Conservation (phyloP, 495 filamentous ascomycete genomes). For the Hypoxylon cercidicola region DNA sequence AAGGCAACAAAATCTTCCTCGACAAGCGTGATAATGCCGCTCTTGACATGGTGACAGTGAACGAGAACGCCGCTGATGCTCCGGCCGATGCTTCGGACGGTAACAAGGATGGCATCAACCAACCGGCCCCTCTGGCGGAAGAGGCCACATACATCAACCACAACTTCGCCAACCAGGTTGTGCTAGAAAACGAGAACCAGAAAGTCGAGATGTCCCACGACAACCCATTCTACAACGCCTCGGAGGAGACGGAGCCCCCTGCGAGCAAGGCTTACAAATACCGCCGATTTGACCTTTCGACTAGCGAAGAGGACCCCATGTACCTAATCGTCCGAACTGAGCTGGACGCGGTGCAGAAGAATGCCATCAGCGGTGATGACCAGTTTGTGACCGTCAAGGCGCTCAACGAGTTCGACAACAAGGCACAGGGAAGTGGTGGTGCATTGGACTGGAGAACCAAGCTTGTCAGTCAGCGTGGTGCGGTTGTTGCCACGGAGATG, state of each 20-base stretch:
- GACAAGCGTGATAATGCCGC: constrained; percentile 95
- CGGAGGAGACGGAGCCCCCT: constrained; percentile 90
- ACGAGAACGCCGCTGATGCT: constrained; percentile 98
- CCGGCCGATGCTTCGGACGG: constrained; percentile 90
- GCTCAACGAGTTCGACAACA: constrained; percentile 98
- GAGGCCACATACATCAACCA: constrained; percentile 99
- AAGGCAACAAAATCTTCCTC: constrained; percentile 95
- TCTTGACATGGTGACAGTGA: constrained; percentile 97
- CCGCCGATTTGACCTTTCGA: constrained; percentile 91
- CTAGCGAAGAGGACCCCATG: constrained; percentile 91
- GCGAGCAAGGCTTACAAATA: constrained; percentile 98
- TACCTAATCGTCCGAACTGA: constrained; percentile 96
- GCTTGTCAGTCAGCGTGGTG: constrained; percentile 90
- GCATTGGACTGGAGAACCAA: constrained; percentile 97
- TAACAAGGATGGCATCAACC: constrained; percentile 95
- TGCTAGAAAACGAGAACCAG: constrained; percentile 77
- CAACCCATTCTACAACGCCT: constrained; percentile 97
- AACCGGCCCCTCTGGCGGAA: constrained; percentile 86
- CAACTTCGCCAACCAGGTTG: constrained; percentile 95
- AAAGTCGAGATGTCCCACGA: constrained; percentile 86
- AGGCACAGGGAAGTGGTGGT: constrained; percentile 92
- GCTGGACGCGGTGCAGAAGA: constrained; percentile 94
- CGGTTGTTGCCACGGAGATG: constrained; percentile 99
- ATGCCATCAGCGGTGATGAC: constrained; percentile 85
- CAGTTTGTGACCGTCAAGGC: constrained; percentile 93